Base-by-base conservation (phyloP, 805 yeast species). In the Maudiozyma turicensis region DNA sequence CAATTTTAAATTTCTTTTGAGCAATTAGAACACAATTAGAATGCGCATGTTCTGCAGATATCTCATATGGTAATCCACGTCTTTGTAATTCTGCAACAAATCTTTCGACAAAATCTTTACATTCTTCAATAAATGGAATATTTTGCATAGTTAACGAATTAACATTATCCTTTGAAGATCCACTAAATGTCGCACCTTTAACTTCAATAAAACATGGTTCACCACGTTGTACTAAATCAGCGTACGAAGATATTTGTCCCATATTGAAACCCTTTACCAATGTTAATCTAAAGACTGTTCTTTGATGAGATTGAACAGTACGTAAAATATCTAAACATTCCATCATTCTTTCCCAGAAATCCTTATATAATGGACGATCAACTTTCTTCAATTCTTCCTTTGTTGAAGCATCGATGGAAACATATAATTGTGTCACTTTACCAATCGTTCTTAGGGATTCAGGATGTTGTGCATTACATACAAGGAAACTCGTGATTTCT, bases 391-490 rank as follows among this genome's bases (percentile, higher is more conserved):
- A 74, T 53, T 85, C 86, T 28, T 75, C 75, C 61, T 84, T 87
- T 6, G 88, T 84, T n/a, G 95, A 83, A 1, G 97, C 96, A 71
- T 89, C 97, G 57, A 89, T 89, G 44, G 95, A 86, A 15, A 89
- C 96, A 61, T 89, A 89, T 43, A 89, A 72, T 69, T 89, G 97
- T 0, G 97, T 89, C 8, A 89, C 96, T 58, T 82, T 84, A 32
- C 76, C 68, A 59, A 89, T 71, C 2, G 74, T 73, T 26, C 76
- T 79, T 56, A 89, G 72, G 53, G 88, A 85, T 46, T 84, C 89
- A 3, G 97, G 97, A 66, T 89, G 97, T 70, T 89, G 97, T 8
- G 97, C 97, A 63, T 89, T 89, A 69, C 97, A 90, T 10, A 89
- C 97, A 58, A 89, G 73, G 65, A 89, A 89, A 47, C 93, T 82